phyloP scores from a whole-genome alignment of 805 yeast species.

The Teunomyces panamensis region DNA sequence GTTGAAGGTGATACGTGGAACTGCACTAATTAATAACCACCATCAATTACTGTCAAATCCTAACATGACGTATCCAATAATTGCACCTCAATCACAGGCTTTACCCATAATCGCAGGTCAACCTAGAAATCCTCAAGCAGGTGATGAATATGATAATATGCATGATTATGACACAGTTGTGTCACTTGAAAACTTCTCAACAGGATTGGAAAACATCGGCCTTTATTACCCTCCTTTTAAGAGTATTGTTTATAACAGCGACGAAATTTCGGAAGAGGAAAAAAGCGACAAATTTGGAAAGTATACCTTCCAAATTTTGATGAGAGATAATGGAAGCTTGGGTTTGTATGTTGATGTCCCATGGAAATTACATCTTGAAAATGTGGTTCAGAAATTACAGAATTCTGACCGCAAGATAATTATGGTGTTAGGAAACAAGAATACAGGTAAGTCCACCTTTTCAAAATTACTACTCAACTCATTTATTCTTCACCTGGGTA shows the following conservation, averaged over 20 bases:
- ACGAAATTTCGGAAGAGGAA: background rate
- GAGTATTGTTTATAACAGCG: constrained; percentile 30
- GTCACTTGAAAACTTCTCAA: constrained; percentile 29
- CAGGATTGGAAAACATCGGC: constrained; percentile 48
- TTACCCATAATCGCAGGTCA: constrained; percentile 45
- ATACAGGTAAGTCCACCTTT: constrained; percentile 80
- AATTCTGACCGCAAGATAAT: constrained; percentile 18
- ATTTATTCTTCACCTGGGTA: constrained; percentile 21
- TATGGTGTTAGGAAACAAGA: constrained; percentile 62
- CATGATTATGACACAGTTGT: constrained; percentile 27
- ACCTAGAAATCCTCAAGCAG: constrained; percentile 29
- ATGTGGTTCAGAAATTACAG: constrained; percentile 6
- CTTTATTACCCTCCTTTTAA: constrained; percentile 44
- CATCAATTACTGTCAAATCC: constrained; percentile 23
- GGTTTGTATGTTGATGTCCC: constrained; percentile 16
- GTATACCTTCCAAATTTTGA: constrained; percentile 38
- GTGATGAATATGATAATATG: background rate
- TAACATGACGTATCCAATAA: constrained; percentile 19
- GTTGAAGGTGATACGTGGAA: constrained; percentile 46
- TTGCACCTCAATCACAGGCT: constrained; percentile 35
- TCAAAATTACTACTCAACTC: constrained; percentile 52
- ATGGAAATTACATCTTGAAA: constrained; percentile 7
- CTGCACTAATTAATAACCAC: constrained; percentile 40
- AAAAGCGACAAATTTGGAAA: constrained; percentile 11
- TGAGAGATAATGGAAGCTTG: constrained; percentile 23